Conservation (phyloP, 2,329 filamentous ascomycete species). For the Sclerotinia glacialis region DNA sequence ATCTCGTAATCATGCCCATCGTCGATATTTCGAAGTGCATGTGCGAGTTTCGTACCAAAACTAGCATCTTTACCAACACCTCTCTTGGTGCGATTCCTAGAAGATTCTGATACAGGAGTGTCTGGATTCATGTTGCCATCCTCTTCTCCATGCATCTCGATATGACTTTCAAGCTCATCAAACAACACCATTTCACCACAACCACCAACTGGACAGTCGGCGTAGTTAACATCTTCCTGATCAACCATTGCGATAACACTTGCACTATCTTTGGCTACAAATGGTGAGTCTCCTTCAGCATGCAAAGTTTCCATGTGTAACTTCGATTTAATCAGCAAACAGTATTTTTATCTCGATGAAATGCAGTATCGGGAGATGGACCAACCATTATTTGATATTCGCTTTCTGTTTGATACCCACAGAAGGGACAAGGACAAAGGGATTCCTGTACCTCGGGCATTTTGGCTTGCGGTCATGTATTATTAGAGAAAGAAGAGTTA, state of each 20-base stretch:
- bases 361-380: conserved; percentile 25
- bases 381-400: conserved; percentile 44
- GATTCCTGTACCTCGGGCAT: conserved; percentile 20
- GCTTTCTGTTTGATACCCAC: conserved; percentile 38
- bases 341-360: background rate
- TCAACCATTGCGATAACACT: conserved; percentile 28
- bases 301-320: conserved; percentile 39
- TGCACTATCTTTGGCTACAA: conserved; percentile 36
- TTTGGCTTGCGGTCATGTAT: background rate
- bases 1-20: conserved; percentile 22
- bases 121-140: conserved; percentile 27
- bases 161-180: conserved; percentile 55
- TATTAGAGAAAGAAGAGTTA: background rate
- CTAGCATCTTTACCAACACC: conserved; percentile 23
- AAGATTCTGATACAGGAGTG: conserved; percentile 1
- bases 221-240: conserved; percentile 44
- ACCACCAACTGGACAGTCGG: conserved; percentile 53
- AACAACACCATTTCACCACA: conserved; percentile 58
- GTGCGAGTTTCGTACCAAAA: conserved; percentile 18
- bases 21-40: conserved; percentile 31
- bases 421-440: conserved; percentile 46
- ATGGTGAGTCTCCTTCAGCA: conserved; percentile 38
- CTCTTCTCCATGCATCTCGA: conserved; percentile 52
- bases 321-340: conserved; percentile 26
- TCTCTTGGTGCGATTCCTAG: background rate